These are phyloP conservation scores for Lodderomyces pseudojiufengensis DNA, from an alignment of 1,139 yeast species.

Conservation along the genomic window DNA sequence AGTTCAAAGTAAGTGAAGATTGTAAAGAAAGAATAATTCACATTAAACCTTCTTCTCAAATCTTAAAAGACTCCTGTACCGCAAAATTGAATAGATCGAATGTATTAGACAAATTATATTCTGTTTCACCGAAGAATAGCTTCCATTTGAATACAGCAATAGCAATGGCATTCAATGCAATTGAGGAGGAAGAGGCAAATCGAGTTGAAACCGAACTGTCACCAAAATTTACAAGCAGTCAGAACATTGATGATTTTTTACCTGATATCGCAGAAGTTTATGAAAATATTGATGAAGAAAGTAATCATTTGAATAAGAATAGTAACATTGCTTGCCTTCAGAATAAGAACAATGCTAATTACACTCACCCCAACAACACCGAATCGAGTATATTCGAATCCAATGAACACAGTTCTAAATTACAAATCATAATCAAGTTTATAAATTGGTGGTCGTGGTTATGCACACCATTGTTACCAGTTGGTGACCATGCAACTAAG, in stretches of 20 bases:
- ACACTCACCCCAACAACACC: no score
- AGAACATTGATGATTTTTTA: conserved; percentile 15
- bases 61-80: conserved; percentile 6
- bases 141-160: conserved; percentile 32
- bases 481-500: conserved; percentile 7
- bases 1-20: not conserved
- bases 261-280: conserved; percentile 8
- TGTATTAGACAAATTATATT: conserved; percentile 34
- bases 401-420: no score
- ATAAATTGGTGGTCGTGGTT: conserved; percentile 24
- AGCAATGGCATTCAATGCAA: conserved; percentile 24
- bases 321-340: no score
- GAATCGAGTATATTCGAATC: no score
- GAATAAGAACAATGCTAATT: conserved; percentile 7
- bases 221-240: no score
- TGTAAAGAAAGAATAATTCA: not conserved
- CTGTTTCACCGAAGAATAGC: conserved; percentile 41
- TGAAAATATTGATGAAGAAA: conserved; percentile 9
- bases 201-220: not conserved
- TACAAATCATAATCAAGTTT: no score
- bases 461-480: conserved; percentile 21
- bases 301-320: not conserved
- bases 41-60: not conserved
- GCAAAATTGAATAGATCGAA: conserved; percentile 26
- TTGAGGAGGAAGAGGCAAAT: conserved; percentile 4